Percentiles rank a stretch among this genome's conserved stretches.
phyloP scores from a whole-genome alignment of 2,329 filamentous ascomycete genomes.

The Fusarium solani-melongenae region DNA sequence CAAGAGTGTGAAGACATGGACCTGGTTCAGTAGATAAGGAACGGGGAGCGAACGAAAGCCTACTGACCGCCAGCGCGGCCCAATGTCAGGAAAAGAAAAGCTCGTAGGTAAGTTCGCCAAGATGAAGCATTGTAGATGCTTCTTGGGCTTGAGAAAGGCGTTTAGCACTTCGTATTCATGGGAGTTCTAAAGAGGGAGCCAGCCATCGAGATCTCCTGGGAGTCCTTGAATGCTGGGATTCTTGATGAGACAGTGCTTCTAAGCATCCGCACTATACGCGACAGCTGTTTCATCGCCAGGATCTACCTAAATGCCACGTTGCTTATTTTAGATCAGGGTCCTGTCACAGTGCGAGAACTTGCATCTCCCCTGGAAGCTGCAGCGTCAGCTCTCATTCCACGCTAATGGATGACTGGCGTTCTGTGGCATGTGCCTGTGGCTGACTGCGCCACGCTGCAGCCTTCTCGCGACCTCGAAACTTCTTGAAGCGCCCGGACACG shows the following conservation, averaged over 20 bases:
- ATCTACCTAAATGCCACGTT: constrained; percentile 11
- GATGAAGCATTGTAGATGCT: constrained; percentile 36
- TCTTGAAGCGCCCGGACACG: constrained; percentile 25
- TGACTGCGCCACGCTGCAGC: constrained; percentile 39
- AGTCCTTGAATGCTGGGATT: constrained; percentile 32
- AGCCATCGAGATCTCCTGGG: constrained; percentile 31
- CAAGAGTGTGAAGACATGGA: constrained; percentile 47
- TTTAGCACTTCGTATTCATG: constrained; percentile 27
- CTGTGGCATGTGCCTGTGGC: constrained; percentile 42
- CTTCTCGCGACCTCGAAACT: constrained; percentile 36
- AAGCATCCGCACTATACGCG: constrained; percentile 31
- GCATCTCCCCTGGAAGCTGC: constrained; percentile 23
- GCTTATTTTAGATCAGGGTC: constrained; percentile 40
- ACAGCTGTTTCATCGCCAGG: neutral
- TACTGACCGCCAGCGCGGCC: constrained; percentile 37
- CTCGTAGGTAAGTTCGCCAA: constrained; percentile 9
- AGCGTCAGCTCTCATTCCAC: constrained; percentile 21
- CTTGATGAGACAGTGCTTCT: constrained; percentile 25
- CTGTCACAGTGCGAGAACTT: constrained; percentile 35
- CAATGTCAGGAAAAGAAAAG: constrained; percentile 32
- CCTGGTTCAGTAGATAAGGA: constrained; percentile 5
- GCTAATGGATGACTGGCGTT: constrained; percentile 15
- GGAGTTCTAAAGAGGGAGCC: constrained; percentile 25
- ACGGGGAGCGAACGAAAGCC: constrained; percentile 20
- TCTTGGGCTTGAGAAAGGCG: constrained; percentile 10